Evolutionary conservation across 352 stramenopile species (phyloP).

Genomic region (Phytophthora pinifolia): DNA sequence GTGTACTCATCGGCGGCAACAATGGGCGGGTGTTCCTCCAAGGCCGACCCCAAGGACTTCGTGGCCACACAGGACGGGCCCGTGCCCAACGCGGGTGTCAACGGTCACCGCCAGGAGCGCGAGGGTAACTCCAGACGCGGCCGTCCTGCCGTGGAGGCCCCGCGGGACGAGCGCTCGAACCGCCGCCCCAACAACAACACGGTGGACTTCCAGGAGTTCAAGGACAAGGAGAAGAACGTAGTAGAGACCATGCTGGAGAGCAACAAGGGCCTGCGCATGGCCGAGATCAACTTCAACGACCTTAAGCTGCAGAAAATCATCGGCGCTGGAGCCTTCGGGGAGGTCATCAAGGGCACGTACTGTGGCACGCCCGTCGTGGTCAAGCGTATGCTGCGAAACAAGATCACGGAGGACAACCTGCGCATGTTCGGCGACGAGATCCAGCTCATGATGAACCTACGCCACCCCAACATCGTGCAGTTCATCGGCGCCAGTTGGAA

Average conservation of each 20-base stretch:
- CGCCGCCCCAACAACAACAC: conserved; percentile 41
- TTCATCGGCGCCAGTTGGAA: conserved; percentile 91
- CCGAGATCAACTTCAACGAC: conserved; percentile 89
- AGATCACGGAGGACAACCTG: conserved; percentile 89
- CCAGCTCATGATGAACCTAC: conserved; percentile 91
- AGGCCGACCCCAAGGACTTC: conserved; percentile 35
- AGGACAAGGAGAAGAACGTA: conserved; percentile 85
- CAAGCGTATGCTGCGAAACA: conserved; percentile 89
- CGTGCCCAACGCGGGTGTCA: conserved; percentile 1
- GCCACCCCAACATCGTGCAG: conserved; percentile 89
- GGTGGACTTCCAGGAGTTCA: conserved; percentile 85
- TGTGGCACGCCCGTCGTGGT: conserved; percentile 87
- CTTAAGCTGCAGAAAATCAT: conserved; percentile 90
- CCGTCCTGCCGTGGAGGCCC: conserved; percentile 4
- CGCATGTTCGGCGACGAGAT: conserved; percentile 90
- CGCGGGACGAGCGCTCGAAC: conserved; percentile 10
- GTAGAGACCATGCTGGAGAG: conserved; percentile 89
- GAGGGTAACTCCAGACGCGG: conserved; percentile 5
- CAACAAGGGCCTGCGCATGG: conserved; percentile 86
- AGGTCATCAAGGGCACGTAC: conserved; percentile 90
- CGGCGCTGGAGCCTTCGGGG: conserved; percentile 79
- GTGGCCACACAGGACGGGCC: conserved; percentile 9
- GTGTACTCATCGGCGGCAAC: conserved; percentile 3
- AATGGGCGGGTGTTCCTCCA: conserved; percentile 55
- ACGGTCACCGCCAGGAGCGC: conserved; percentile 3